Evolutionary conservation across 2,329 filamentous ascomycete genomes (phyloP), one percentile per base, ranked within the genome.

Genomic region (Phaeophleospora eucalypticola): DNA sequence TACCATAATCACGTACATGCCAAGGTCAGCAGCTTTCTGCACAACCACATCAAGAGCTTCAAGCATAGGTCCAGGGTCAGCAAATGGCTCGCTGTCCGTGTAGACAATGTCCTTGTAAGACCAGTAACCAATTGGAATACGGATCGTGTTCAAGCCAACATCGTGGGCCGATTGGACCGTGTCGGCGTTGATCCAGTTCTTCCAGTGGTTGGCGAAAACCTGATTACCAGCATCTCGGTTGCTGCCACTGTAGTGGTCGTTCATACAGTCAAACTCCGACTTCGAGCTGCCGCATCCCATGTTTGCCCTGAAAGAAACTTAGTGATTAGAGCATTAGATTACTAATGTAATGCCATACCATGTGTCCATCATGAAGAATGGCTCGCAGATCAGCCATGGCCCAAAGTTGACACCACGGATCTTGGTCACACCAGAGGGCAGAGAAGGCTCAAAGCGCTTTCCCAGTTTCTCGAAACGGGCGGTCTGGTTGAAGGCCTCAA

Each of bases 101-200:
- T 49, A 37, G 21, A 49, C 46, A 8, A 49, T 44, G 6, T 41
- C 36, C 3, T 36, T 9, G 21, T 41, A 49, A 4, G 36, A 45
- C 46, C 46, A 49, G 36, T 49, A 49, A 8, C 46, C 46, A 18
- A 45, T 45, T 2, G 46, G 46, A 9, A 49, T 49, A 18, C 46
- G 36, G 18, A 49, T 45, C 8, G 46, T 49, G 36, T 49, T 49
- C 36, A 49, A 29, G n/a, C 46, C 46, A 24, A 44, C 46, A 45
- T 45, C 41, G 20, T 49, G 41, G 15, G 35, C 42, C 2, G 41
- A 44, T 17, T 49, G 41, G 1, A 49, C 42, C 6, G 41, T 41
- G 16, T 29, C 41, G 16, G 46, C 41, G 10, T 38, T 45, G 17
- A 49, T 49, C 46, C 46, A 49, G 16, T 39, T 33, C 33, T 34